Conservation (phyloP, 805 yeast species). For the Scheffersomyces coipomensis region DNA sequence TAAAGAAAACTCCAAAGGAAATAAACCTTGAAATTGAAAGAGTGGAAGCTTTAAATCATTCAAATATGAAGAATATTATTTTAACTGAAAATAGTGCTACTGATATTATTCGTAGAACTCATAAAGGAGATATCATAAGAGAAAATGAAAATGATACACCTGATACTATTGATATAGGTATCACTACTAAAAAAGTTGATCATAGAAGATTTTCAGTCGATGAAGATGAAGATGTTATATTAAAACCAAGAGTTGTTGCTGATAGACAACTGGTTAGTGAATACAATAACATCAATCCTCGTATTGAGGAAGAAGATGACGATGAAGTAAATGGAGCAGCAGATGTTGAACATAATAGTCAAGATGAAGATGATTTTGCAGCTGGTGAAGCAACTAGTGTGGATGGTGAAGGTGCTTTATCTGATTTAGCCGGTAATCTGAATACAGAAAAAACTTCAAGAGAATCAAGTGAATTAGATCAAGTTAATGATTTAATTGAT, state of each 20-base stretch:
- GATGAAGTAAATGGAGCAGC: conserved; percentile 14
- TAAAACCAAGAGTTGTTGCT: conserved; percentile 7
- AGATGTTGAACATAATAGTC: conserved; percentile 6
- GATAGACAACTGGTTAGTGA: conserved; percentile 5
- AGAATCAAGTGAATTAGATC: conserved; percentile 16
- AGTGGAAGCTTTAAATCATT: conserved; percentile 15
- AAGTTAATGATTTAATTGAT: conserved; percentile 6
- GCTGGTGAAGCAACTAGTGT: no score
- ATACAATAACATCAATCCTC: conserved; percentile 19
- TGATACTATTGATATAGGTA: conserved; percentile 20
- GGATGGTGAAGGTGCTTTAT: neutral
- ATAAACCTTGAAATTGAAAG: conserved; percentile 73
- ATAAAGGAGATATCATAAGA: conserved; percentile 69
- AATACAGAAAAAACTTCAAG: conserved; percentile 5
- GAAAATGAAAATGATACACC: conserved; percentile 17
- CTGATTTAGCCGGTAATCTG: neutral
- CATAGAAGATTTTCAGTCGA: conserved; percentile 32
- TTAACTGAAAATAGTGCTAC: conserved; percentile 52
- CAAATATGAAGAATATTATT: conserved; percentile 23
- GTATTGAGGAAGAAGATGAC: conserved; percentile 25
- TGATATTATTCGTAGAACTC: conserved; percentile 75
- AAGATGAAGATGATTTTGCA: neutral
- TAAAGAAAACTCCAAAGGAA: conserved; percentile 67
- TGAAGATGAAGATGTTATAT: conserved; percentile 5
- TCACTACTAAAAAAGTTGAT: conserved; percentile 33